Base-by-base conservation (phyloP, 1,139 yeast genomes). In the Candida sanyaensis region DNA sequence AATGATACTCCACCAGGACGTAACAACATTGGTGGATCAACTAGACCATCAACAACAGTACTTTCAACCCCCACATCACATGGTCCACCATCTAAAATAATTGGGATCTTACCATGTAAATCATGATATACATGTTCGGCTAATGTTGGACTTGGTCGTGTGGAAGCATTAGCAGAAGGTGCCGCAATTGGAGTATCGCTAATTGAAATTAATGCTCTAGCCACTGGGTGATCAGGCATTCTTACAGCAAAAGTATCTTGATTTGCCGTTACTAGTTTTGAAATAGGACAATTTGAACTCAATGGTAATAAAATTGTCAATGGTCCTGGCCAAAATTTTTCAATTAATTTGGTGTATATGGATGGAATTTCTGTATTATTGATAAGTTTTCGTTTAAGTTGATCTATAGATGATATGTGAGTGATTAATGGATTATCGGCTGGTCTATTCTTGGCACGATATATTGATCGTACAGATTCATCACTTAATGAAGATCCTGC, bases 131-230 rank as follows among this genome's bases (percentile, higher is more conserved):
- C 99, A 65, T 93, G 99, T 17, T 76, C 68, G 1, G 99, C 99
- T 39, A 77, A 62, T 0, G 99, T 93, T 1, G 98, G 97, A 37
- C 96, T 88, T 1, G 99, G 99, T 47, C 90, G 74, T 0, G 99
- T 93, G 1, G 97, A 90, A 2, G 97, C 95, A 66, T 93, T 93
- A 6, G 99, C 99, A 1, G 96, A 88, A 0, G 99, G 99, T 0
- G 99, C 99, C 0, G 99, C 99, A 39, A 93, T 68, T 0, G 99
- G 98, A 1, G 87, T 78, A 55, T 90, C 96, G 45, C 96, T 82
- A n/a, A 88, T 59, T 1, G 91, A 88, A 45, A 93, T 91, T 42
- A 93, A 71, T 0, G 98, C 97, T 50, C 99, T 73, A 0, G 99
- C 98, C 1, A 93, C 80, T 1, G 95, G 91, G 62, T 92, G 88